Evolutionary conservation across 2,329 filamentous ascomycete species (phyloP).

Genomic region (Trichoderma polysporum): DNA sequence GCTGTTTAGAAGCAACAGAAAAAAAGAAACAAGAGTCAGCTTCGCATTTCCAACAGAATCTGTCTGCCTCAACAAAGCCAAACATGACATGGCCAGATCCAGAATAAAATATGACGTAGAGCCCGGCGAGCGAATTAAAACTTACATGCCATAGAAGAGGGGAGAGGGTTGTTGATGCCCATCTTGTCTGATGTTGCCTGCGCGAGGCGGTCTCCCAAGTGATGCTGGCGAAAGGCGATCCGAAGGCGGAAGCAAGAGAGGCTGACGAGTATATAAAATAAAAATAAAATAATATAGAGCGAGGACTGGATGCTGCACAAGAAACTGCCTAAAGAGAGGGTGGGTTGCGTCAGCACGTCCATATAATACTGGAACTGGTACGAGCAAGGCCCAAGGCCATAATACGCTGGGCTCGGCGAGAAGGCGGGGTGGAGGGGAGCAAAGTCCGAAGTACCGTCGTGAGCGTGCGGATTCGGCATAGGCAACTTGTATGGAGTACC

Average conservation of each 20-base stretch:
- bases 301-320: conserved; percentile 2
- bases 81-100: too few species aligned
- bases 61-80: not conserved
- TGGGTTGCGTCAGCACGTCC: conserved; percentile 17
- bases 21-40: conserved; percentile 6
- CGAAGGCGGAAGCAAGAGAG: not conserved
- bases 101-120: conserved; percentile 10
- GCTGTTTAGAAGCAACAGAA: conserved; percentile 53
- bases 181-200: conserved; percentile 14
- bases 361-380: not conserved
- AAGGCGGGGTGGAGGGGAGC: not conserved
- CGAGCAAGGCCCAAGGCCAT: too few species aligned
- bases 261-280: not conserved
- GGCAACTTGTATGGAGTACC: not conserved
- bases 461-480: not conserved
- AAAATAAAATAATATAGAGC: not conserved
- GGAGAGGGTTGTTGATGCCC: conserved; percentile 65
- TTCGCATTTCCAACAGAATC: not conserved
- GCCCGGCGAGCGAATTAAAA: conserved; percentile 30
- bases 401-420: not conserved
- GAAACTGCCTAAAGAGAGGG: not conserved
- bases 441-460: not conserved
- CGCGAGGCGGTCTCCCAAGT: conserved; percentile 4
- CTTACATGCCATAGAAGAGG: conserved; percentile 68
- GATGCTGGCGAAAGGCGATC: not conserved